These are phyloP conservation scores for Acacia pycnantha DNA, from an alignment of 331 rosid species.

Conservation along the genomic window DNA sequence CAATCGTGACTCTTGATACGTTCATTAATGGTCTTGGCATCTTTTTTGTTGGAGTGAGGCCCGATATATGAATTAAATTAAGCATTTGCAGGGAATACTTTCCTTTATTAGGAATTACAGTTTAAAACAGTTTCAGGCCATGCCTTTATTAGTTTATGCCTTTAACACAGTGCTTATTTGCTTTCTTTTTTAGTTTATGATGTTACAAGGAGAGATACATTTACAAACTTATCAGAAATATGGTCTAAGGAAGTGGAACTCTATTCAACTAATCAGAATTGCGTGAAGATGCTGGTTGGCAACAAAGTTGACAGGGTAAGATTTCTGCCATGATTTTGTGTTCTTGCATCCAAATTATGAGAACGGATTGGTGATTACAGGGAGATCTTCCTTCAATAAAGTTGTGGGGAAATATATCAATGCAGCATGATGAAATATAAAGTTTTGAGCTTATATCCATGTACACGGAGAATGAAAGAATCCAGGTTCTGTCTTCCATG, in stretches of 20 bases:
- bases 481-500: background rate
- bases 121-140: constrained; percentile 10
- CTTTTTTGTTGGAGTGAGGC: background rate
- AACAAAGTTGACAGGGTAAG: constrained; percentile 96
- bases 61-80: background rate
- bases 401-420: constrained; percentile 2
- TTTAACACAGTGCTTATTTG: constrained; percentile 4
- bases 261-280: constrained; percentile 74
- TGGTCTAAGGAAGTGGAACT: constrained; percentile 97
- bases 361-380: background rate
- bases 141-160: background rate
- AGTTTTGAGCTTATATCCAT: constrained; percentile 13
- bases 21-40: background rate
- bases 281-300: constrained; percentile 91
- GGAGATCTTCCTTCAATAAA: constrained; percentile 16
- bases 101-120: background rate
- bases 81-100: background rate
- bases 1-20: background rate
- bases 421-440: background rate
- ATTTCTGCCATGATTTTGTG: constrained; percentile 20
- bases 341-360: constrained; percentile 3
- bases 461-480: background rate
- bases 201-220: constrained; percentile 86
- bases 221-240: constrained; percentile 73
- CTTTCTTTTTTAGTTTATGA: constrained; percentile 59